A percentile compares a stretch with the other conserved stretches of the same genome.
Conservation (phyloP, 257 asterid species). For the Solanum bulbocastanum region DNA sequence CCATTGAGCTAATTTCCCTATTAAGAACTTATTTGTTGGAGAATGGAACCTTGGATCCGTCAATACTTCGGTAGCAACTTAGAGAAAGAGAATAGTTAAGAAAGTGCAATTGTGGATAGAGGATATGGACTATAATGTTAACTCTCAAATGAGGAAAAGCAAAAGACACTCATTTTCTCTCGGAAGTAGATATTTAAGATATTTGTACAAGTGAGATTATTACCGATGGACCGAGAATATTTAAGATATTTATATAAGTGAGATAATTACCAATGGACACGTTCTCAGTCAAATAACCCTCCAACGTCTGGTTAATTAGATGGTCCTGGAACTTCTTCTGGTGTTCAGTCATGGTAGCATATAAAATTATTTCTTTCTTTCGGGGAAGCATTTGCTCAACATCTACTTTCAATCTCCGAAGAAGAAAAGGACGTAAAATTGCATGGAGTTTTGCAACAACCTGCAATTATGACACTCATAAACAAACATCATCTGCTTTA, state of each 20-base stretch:
- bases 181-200: not conserved
- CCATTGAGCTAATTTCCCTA: not conserved
- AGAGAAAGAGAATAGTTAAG: not conserved
- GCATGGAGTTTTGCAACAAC: conserved; percentile 93
- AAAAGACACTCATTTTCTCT: not conserved
- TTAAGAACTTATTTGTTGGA: not conserved
- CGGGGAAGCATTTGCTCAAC: conserved; percentile 89
- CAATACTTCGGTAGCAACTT: not conserved
- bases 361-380: conserved; percentile 85
- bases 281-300: conserved; percentile 44
- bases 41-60: not conserved
- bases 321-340: conserved; percentile 86
- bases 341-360: conserved; percentile 78
- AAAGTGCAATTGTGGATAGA: not conserved
- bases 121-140: not conserved
- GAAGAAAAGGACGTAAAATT: conserved; percentile 88
- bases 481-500: not conserved
- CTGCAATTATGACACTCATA: conserved; percentile 20
- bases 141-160: not conserved
- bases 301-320: conserved; percentile 70
- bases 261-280: conserved; percentile 29
- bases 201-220: not conserved
- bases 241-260: not conserved
- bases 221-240: conserved; percentile 25
- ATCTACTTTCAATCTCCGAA: conserved; percentile 88